Conservation (phyloP, 1,139 yeast genomes). For the Candida sanyaensis region DNA sequence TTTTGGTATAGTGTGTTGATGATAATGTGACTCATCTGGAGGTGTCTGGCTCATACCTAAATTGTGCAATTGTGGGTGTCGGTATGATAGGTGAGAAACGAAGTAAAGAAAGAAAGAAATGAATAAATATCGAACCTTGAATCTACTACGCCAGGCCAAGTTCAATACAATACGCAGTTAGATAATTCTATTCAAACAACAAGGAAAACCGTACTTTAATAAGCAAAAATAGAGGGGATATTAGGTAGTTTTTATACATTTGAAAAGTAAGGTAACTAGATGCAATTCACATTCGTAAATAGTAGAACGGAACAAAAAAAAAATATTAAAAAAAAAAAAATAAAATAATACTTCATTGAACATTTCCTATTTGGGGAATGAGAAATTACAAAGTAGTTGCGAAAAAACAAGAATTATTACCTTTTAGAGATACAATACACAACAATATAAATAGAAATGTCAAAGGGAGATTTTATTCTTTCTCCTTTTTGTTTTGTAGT, state of each 20-base stretch:
- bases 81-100: background rate
- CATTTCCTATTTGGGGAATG: slow-evolving; percentile 3
- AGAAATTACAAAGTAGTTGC: background rate
- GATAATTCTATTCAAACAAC: background rate
- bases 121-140: too few species aligned
- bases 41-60: slow-evolving; percentile 1
- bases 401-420: background rate
- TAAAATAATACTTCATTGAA: background rate
- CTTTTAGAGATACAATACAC: background rate
- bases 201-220: background rate
- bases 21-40: background rate
- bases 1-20: background rate
- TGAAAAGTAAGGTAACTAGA: background rate
- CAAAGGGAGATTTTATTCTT: slow-evolving; percentile 1
- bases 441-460: background rate
- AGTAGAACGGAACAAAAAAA: background rate
- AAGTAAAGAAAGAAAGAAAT: background rate
- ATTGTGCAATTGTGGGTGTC: background rate
- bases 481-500: background rate
- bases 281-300: background rate
- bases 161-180: too few species aligned
- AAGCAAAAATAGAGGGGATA: background rate
- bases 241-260: background rate
- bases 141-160: background rate
- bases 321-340: background rate